phyloP scores from a whole-genome alignment of 345 rosid species.

The Pseudoturritis turrita region DNA sequence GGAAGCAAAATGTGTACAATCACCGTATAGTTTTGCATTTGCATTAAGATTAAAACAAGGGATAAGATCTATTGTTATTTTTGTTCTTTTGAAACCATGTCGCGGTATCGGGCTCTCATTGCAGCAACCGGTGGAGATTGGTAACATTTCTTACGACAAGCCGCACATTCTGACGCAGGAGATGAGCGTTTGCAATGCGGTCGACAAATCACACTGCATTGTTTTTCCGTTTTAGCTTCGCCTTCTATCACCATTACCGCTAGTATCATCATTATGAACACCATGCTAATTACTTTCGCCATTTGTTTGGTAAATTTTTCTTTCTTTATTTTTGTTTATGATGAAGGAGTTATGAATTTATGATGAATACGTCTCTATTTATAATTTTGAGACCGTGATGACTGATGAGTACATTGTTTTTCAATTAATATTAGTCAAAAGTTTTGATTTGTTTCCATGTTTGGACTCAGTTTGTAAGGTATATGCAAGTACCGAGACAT shows the following conservation, averaged over 20 bases:
- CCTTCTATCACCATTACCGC: not conserved
- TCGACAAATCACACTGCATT: slow-evolving; percentile 14
- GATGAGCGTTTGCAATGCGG: not conserved
- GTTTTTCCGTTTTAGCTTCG: slow-evolving; percentile 14
- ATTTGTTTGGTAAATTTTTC: not conserved
- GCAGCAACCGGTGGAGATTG: slow-evolving; percentile 5
- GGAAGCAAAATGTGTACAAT: too few species aligned
- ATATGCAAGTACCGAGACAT: too few species aligned
- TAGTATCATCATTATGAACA: slow-evolving; percentile 4
- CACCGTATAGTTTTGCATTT: not conserved
- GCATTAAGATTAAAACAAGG: too few species aligned
- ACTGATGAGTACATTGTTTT: not conserved
- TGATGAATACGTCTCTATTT: not conserved
- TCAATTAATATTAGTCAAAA: not conserved
- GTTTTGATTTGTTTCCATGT: not conserved
- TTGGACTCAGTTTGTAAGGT: not conserved
- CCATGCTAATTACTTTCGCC: not conserved
- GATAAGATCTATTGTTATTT: not conserved
- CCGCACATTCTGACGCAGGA: slow-evolving; percentile 7
- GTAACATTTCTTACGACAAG: slow-evolving; percentile 9
- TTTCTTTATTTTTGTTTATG: not conserved
- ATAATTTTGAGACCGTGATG: not conserved
- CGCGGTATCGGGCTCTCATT: not conserved
- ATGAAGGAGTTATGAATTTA: not conserved
- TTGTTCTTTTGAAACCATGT: not conserved